Base-by-base conservation (phyloP, 1,139 yeast species). In the Saccharomyces hybrid region DNA sequence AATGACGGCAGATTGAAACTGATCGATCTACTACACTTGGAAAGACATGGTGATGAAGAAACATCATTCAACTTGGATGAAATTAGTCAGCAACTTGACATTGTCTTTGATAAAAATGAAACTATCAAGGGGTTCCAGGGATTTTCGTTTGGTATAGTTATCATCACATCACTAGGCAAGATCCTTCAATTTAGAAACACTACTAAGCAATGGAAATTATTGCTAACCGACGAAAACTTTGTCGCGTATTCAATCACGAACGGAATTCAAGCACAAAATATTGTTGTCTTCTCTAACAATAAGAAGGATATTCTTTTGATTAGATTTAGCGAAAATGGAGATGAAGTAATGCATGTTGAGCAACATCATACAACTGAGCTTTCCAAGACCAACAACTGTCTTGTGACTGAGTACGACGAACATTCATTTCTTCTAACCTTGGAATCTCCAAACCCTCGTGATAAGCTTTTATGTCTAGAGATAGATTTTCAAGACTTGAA, bases 1-100 rank as follows among this genome's bases (percentile, higher is more conserved):
- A 93, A 95, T 50, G 97, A 90, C 69, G 97, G 97, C 1, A 78
- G 88, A 60, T 72, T 90, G 2, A 75, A 88, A 55, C 59, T 86
- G 4, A 82, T 84, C 63, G 86, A 85, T 64, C 67, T 86, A 60
- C 64, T 52, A 61, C 61, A 59, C 51, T 63, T 55, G 57, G 64
- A 26, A 56, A 68, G 59, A 56, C 61, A 54, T 41, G 70, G 60
- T 2, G 61, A 67, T 41, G 67, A 66, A 49, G 65, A 67, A 21
- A 55, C 57, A 3, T 60, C 61, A 8, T 74, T 75, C 62, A 64
- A 75, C 1, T 50, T 76, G 16, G 59, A 63, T 1, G 70, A 68
- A 9, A 75, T 81, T 16, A 58, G 74, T 1, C 53, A 61, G 0
- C 65, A 64, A 1, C 59, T 70, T 9, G 68, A 67, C 0, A 59